phyloP scores from a whole-genome alignment of 495 filamentous ascomycete species.

The Clavariopsis aquatica region DNA sequence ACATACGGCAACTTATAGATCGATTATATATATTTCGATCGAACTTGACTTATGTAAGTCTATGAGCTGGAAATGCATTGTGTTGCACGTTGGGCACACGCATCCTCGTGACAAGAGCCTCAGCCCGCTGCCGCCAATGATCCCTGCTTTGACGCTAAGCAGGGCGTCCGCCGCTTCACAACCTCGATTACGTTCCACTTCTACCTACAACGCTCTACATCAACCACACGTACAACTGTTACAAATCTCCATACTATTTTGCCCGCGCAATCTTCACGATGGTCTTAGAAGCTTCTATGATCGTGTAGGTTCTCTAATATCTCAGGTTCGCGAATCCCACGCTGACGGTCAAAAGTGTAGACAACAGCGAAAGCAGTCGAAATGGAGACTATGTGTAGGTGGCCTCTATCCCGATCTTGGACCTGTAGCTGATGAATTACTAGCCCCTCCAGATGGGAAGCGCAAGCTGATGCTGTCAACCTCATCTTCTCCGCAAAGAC shows the following conservation, averaged over 20 bases:
- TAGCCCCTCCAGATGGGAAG: slow-evolving; percentile 90
- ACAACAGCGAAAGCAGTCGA: slow-evolving; percentile 96
- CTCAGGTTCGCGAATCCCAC: background rate
- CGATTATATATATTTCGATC: no score
- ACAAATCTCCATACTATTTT: background rate
- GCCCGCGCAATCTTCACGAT: slow-evolving; percentile 49
- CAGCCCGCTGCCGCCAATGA: background rate
- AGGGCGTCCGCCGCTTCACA: background rate
- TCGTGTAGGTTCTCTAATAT: slow-evolving; percentile 57
- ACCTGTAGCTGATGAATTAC: slow-evolving; percentile 1
- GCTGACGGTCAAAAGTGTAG: slow-evolving; percentile 61
- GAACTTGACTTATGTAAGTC: no score
- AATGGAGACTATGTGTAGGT: slow-evolving; percentile 90
- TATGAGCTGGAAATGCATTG: background rate
- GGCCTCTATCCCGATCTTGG: background rate
- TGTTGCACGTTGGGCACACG: background rate
- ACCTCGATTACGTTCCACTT: background rate
- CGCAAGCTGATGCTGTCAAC: slow-evolving; percentile 90
- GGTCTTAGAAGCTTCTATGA: slow-evolving; percentile 74
- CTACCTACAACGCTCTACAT: background rate
- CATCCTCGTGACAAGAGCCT: background rate
- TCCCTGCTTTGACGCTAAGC: background rate
- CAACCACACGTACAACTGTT: background rate
- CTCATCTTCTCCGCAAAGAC: slow-evolving; percentile 94
- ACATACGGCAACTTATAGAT: no score